Conservation (phyloP, 345 rosid genomes). For the Eucalyptus albens region DNA sequence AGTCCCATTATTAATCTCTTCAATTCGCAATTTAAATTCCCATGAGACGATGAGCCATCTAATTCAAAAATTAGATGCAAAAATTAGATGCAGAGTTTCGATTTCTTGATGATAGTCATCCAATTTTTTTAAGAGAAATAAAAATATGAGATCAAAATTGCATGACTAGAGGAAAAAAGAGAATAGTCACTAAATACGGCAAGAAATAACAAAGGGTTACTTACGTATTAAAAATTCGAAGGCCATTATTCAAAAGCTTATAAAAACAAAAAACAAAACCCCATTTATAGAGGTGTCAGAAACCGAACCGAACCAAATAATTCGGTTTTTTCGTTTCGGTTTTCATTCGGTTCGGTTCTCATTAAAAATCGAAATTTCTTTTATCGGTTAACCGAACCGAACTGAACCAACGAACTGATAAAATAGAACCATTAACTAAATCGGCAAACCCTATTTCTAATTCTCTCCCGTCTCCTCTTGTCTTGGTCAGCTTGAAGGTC, state of each 20-base stretch:
- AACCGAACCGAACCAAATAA: accelerated
- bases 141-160: neutral
- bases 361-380: no score
- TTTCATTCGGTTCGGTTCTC: no score
- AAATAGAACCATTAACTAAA: no score
- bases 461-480: no score
- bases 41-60: neutral
- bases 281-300: accelerated
- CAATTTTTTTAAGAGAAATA: neutral
- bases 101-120: neutral
- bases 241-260: neutral
- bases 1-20: accelerated
- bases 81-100: neutral
- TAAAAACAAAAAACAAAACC: no score
- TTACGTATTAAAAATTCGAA: neutral
- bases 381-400: no score
- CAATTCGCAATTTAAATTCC: neutral
- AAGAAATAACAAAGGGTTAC: neutral
- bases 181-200: neutral
- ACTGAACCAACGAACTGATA: accelerated
- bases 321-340: accelerated
- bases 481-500: no score
- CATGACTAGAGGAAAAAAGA: neutral
- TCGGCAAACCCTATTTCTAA: no score
- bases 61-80: neutral